Conservation (phyloP, 2,329 filamentous ascomycete genomes). For the Phaeosphaeriaceae sp. region DNA sequence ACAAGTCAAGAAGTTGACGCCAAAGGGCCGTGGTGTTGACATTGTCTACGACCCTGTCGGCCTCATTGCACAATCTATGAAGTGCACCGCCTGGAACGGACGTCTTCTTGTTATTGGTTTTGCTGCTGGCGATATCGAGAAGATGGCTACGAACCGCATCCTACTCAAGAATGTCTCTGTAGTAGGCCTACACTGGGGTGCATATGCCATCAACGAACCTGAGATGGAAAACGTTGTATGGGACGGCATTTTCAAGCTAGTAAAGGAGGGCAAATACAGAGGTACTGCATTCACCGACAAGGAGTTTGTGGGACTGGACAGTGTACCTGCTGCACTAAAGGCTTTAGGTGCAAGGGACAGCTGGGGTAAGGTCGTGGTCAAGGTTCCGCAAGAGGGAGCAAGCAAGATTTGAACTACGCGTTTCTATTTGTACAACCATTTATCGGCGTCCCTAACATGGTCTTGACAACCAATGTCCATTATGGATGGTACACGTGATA, state of each 20-base stretch:
- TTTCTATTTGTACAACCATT: too few relatives aligned
- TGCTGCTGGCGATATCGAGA: slow-evolving; percentile 84
- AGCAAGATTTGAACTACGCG: slow-evolving; percentile 41
- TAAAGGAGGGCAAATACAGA: slow-evolving; percentile 77
- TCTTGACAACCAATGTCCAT: too few relatives aligned
- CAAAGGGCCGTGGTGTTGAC: slow-evolving; percentile 76
- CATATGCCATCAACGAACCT: slow-evolving; percentile 76
- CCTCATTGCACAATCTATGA: slow-evolving; percentile 83
- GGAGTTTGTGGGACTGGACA: slow-evolving; percentile 82
- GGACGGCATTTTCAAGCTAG: slow-evolving; percentile 79
- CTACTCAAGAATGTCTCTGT: slow-evolving; percentile 91
- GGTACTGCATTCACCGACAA: slow-evolving; percentile 84
- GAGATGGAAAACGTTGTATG: slow-evolving; percentile 76
- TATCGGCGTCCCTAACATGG: too few relatives aligned
- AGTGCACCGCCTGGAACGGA: slow-evolving; percentile 93
- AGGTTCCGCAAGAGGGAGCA: slow-evolving; percentile 67
- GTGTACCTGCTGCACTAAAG: slow-evolving; percentile 75
- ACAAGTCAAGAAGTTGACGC: slow-evolving; percentile 78
- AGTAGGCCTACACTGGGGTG: slow-evolving; percentile 91
- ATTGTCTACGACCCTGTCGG: slow-evolving; percentile 96
- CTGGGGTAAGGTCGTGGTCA: slow-evolving; percentile 96
- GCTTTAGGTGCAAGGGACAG: slow-evolving; percentile 81
- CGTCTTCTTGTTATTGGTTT: slow-evolving; percentile 88
- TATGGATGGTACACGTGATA: too few relatives aligned
- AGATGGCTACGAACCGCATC: slow-evolving; percentile 90